A percentile compares a stretch with the other conserved stretches of the same genome.
Evolutionary conservation across 176 grass and related monocot genomes (phyloP).

Genomic region (Zea mays): DNA sequence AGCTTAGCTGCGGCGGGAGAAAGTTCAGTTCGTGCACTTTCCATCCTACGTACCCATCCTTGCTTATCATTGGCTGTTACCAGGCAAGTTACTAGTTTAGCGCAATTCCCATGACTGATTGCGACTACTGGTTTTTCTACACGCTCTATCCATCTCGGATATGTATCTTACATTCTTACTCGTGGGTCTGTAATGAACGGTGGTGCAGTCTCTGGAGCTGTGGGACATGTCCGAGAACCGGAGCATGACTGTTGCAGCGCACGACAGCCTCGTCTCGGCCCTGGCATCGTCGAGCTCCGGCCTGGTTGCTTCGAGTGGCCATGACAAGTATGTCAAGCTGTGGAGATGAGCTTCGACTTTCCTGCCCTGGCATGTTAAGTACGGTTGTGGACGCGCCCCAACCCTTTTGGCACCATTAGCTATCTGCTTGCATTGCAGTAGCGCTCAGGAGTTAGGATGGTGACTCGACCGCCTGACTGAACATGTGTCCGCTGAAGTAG

Average conservation of each 20-base stretch:
- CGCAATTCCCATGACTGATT: neutral
- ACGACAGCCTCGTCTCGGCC: conserved; percentile 60
- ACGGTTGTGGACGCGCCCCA: neutral
- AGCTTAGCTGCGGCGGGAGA: conserved; percentile 64
- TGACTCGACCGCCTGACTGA: conserved; percentile 1
- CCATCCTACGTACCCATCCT: conserved; percentile 66
- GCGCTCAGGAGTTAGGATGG: neutral
- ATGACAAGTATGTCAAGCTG: conserved; percentile 87
- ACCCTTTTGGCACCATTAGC: conserved; percentile 26
- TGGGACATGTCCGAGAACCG: conserved; percentile 82
- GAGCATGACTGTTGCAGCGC: conserved; percentile 68
- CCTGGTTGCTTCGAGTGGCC: conserved; percentile 71
- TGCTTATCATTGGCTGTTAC: conserved; percentile 80
- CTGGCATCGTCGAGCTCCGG: conserved; percentile 65
- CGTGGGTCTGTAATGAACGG: neutral
- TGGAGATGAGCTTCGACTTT: conserved; percentile 50
- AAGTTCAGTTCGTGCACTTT: conserved; percentile 92
- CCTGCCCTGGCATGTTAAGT: neutral
- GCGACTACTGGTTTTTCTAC: neutral
- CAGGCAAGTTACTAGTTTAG: conserved; percentile 48
- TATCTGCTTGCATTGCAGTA: neutral
- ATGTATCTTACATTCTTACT: neutral
- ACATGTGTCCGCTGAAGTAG: conserved; percentile 18
- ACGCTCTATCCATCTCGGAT: neutral
- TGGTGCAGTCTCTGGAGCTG: conserved; percentile 77